Percentiles rank a stretch among this genome's conserved stretches.
These are phyloP conservation scores for Balamuthia mandrillaris DNA, from an alignment of 208 protist species.

Conservation along the genomic window DNA sequence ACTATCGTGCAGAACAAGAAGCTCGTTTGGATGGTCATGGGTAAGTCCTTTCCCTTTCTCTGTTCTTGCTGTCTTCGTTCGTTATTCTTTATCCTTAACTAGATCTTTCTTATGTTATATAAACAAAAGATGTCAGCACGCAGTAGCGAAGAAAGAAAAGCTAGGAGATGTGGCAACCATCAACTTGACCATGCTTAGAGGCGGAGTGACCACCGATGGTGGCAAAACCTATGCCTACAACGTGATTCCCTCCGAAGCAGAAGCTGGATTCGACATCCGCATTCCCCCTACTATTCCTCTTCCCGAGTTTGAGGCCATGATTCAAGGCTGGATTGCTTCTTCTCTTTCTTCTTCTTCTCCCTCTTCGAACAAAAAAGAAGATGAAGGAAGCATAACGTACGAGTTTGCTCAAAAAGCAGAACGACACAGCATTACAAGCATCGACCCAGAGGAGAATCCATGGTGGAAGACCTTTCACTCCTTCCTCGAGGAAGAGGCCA, in stretches of 20 bases:
- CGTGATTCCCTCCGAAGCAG: constrained; percentile 68
- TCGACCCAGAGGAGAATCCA: constrained; percentile 33
- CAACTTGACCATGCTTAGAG: constrained; percentile 70
- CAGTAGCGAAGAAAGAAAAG: constrained; percentile 10
- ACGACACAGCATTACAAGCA: constrained; percentile 44
- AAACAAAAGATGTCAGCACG: constrained; percentile 11
- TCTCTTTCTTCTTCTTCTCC: not conserved
- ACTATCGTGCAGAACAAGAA: constrained; percentile 50
- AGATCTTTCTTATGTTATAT: too few species aligned
- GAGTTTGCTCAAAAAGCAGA: constrained; percentile 44
- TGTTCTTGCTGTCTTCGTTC: not conserved
- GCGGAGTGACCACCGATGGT: constrained; percentile 43
- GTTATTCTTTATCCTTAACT: not conserved
- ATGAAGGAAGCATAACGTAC: constrained; percentile 47
- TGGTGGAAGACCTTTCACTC: constrained; percentile 55
- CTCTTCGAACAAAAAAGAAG: not conserved
- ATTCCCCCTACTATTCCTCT: constrained; percentile 65
- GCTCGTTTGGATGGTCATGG: not conserved
- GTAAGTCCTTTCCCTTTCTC: not conserved
- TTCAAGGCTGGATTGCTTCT: constrained; percentile 51
- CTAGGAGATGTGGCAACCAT: constrained; percentile 74
- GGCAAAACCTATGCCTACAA: constrained; percentile 64
- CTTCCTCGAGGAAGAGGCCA: not conserved
- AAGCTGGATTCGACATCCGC: constrained; percentile 71
- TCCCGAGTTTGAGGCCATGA: constrained; percentile 51